Evolutionary conservation across 345 rosid genomes (phyloP).

Genomic region (Syzygium jambos): DNA sequence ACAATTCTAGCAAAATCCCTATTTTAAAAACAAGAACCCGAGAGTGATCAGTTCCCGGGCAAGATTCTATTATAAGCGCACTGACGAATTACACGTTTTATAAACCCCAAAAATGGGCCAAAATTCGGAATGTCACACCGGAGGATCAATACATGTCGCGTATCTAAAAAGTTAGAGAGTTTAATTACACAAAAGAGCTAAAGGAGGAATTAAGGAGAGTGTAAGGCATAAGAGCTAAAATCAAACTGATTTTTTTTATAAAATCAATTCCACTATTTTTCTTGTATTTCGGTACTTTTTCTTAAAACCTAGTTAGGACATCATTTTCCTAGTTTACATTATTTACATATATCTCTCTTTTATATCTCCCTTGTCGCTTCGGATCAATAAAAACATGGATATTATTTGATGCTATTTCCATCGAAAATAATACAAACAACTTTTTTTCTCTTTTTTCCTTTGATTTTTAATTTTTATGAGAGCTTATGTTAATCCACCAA

Average conservation of each 20-base stretch:
- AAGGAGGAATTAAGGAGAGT: not conserved
- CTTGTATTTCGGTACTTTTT: not conserved
- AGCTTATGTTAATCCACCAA: not conserved
- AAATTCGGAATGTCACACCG: too few species aligned
- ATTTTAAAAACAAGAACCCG: too few species aligned
- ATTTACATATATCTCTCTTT: not conserved
- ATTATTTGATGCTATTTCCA: not conserved
- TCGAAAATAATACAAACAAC: not conserved
- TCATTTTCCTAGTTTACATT: not conserved
- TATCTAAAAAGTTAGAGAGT: not conserved
- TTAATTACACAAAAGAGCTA: not conserved
- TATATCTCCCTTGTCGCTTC: not conserved
- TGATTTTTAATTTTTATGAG: not conserved
- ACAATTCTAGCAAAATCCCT: too few species aligned
- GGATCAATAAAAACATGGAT: not conserved
- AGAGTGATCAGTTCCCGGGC: too few species aligned
- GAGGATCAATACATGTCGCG: too few species aligned
- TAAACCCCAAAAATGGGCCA: too few species aligned
- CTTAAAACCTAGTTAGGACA: not conserved
- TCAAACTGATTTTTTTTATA: not conserved
- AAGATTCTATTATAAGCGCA: too few species aligned
- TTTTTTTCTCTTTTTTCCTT: not conserved
- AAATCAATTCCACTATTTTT: accelerated
- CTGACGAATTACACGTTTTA: too few species aligned
- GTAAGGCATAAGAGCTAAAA: not conserved